Conservation (phyloP, 1,284 basidiomycete genomes). For the Stygiomarasmius scandens region DNA sequence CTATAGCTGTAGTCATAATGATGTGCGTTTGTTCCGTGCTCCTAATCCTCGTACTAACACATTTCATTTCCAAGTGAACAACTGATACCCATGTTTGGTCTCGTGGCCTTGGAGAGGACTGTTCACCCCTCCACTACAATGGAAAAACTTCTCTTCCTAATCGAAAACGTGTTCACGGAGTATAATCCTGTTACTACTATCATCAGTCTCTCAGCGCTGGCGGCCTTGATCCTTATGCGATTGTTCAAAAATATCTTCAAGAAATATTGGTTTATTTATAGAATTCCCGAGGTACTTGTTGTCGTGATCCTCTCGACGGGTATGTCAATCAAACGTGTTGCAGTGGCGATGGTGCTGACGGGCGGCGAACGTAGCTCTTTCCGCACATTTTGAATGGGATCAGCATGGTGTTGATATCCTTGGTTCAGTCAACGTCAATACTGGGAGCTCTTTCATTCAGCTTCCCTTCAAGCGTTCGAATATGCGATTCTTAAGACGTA, state of each 20-base stretch:
- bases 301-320: slow-evolving; percentile 79
- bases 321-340: slow-evolving; percentile 40
- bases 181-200: slow-evolving; percentile 69
- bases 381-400: slow-evolving; percentile 76
- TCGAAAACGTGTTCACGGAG: slow-evolving; percentile 60
- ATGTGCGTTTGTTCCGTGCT: slow-evolving; percentile 47
- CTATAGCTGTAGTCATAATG: slow-evolving; percentile 75
- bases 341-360: no score
- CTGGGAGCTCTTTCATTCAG: slow-evolving; percentile 60
- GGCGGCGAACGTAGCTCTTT: slow-evolving; percentile 55
- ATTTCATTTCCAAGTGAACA: slow-evolving; percentile 61
- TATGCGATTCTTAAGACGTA: slow-evolving; percentile 67
- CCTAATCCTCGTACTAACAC: background rate
- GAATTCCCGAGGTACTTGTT: slow-evolving; percentile 79
- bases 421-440: slow-evolving; percentile 71
- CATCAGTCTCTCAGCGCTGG: slow-evolving; percentile 72
- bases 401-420: slow-evolving; percentile 79
- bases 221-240: slow-evolving; percentile 64
- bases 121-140: slow-evolving; percentile 67
- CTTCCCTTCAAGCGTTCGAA: slow-evolving; percentile 68
- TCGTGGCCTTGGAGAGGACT: slow-evolving; percentile 56
- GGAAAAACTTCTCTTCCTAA: slow-evolving; percentile 79
- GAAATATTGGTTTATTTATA: slow-evolving; percentile 68
- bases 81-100: slow-evolving; percentile 79
- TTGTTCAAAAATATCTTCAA: slow-evolving; percentile 56